Percentiles rank a stretch among this genome's conserved stretches.
phyloP scores from a whole-genome alignment of 768 basidiomycete species.

The Lanmaoa pseudosensibilis region DNA sequence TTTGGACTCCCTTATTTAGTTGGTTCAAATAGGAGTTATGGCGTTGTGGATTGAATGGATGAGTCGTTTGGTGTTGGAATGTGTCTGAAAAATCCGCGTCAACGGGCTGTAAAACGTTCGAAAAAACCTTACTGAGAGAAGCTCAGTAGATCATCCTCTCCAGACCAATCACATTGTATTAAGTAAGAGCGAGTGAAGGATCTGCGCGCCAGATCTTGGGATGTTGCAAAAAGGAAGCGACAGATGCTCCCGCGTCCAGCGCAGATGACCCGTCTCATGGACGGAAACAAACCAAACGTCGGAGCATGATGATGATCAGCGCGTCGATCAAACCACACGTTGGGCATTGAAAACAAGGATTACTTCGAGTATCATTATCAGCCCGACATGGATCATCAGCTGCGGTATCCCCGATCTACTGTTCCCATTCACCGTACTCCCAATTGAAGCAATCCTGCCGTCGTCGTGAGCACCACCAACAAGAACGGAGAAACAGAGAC shows the following conservation, averaged over 20 bases:
- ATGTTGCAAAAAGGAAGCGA: too few relatives aligned
- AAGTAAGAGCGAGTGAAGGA: too few relatives aligned
- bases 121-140: not conserved
- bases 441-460: too few relatives aligned
- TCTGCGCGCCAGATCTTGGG: too few relatives aligned
- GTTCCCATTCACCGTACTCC: too few relatives aligned
- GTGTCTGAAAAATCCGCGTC: not conserved
- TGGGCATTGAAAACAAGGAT: not conserved
- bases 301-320: not conserved
- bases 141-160: not conserved
- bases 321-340: not conserved
- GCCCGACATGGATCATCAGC: not conserved
- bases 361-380: not conserved
- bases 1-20: not conserved
- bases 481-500: constrained; percentile 24
- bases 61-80: not conserved
- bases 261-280: too few relatives aligned
- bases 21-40: not conserved
- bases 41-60: not conserved
- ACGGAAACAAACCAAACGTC: not conserved
- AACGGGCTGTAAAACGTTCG: not conserved
- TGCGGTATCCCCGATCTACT: too few relatives aligned
- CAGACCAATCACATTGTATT: not conserved
- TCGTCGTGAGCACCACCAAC: not conserved
- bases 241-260: too few relatives aligned